phyloP scores from a whole-genome alignment of 1,139 yeast genomes.

The Sugiyamaella sp. region DNA sequence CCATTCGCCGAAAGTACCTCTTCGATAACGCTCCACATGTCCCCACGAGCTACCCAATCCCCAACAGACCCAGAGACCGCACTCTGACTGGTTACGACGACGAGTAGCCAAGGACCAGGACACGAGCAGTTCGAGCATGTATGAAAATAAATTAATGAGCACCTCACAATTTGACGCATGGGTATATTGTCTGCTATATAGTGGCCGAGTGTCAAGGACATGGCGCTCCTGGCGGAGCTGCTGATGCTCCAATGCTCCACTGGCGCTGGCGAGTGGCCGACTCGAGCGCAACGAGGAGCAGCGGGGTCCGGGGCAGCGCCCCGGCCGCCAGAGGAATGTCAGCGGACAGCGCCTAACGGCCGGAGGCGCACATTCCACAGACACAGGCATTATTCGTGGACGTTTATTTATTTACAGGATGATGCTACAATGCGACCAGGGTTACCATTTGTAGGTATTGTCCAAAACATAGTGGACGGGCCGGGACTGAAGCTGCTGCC shows the following conservation, averaged over 20 bases:
- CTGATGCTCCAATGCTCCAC: too few relatives aligned
- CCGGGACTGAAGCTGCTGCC: slow-evolving; percentile 35
- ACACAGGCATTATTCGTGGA: neutral
- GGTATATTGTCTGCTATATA: too few relatives aligned
- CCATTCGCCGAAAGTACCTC: slow-evolving; percentile 68
- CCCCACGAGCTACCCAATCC: slow-evolving; percentile 67
- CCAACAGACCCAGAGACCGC: slow-evolving; percentile 40
- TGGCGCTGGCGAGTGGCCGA: neutral
- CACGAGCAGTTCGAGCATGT: too few relatives aligned
- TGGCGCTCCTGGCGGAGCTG: too few relatives aligned
- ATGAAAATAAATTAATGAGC: slow-evolving; percentile 10
- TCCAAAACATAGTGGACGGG: slow-evolving; percentile 35
- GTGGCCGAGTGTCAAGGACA: too few relatives aligned
- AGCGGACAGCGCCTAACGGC: too few relatives aligned
- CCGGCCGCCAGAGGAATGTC: slow-evolving; percentile 6
- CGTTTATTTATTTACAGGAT: slow-evolving; percentile 15
- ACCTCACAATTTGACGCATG: too few relatives aligned
- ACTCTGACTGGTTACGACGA: slow-evolving; percentile 43
- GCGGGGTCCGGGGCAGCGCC: slow-evolving; percentile 7
- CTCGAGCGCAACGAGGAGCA: neutral
- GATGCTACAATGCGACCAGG: neutral
- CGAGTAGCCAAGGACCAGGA: too few relatives aligned
- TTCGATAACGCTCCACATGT: slow-evolving; percentile 70
- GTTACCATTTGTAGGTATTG: slow-evolving; percentile 42
- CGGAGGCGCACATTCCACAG: too few relatives aligned